Conservation (phyloP, 2,329 filamentous ascomycete genomes). For the Hypoxylon sp. region DNA sequence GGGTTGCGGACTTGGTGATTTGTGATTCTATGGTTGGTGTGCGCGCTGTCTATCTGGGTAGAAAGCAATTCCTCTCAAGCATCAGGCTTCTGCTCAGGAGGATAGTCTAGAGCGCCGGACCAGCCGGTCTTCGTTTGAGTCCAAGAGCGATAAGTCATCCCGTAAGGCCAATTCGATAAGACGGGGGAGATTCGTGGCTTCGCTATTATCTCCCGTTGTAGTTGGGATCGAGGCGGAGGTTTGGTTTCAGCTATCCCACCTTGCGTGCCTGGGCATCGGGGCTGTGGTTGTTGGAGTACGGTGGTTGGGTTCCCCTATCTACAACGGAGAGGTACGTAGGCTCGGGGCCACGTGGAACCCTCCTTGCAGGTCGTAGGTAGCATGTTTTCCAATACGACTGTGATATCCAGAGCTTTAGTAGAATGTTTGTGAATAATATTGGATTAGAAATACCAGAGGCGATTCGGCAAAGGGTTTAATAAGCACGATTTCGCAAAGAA, state of each 20-base stretch:
- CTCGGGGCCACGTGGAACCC: background rate
- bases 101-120: background rate
- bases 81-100: too few relatives aligned
- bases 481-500: background rate
- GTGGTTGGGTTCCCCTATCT: background rate
- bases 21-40: background rate
- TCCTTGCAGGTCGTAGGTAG: background rate
- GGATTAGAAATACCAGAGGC: background rate
- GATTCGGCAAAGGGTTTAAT: background rate
- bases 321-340: background rate
- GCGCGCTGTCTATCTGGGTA: background rate
- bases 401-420: background rate
- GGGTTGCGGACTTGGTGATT: background rate
- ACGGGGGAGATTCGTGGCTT: background rate
- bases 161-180: background rate
- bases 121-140: background rate
- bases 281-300: background rate
- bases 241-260: background rate
- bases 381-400: background rate
- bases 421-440: constrained; percentile 1
- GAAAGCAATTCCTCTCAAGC: background rate
- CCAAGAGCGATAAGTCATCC: background rate
- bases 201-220: background rate
- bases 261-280: background rate
- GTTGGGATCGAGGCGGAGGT: background rate